Percentiles rank a stretch among this genome's conserved stretches.
These are phyloP conservation scores for Rhizodiscina lignyota DNA, from an alignment of 495 filamentous ascomycete species.

Conservation along the genomic window DNA sequence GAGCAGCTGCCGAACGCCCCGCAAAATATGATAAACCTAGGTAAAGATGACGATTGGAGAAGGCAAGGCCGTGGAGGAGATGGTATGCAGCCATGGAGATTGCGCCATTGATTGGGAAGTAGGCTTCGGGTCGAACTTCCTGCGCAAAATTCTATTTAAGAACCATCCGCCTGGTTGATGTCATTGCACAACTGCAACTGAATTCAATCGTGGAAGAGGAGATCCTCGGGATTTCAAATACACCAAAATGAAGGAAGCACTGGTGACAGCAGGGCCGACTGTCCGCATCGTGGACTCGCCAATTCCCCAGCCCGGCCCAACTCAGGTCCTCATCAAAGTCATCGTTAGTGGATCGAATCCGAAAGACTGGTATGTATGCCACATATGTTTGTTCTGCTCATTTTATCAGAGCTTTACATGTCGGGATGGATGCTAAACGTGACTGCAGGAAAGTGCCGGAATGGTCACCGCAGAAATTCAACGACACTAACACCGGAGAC, in stretches of 20 bases:
- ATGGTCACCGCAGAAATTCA: constrained; percentile 4
- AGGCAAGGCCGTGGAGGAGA: no score
- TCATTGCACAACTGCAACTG: no score
- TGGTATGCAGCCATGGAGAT: no score
- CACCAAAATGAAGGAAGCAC: constrained; percentile 49
- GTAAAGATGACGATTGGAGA: no score
- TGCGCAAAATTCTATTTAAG: not conserved
- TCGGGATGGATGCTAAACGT: not conserved
- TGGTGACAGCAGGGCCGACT: constrained; percentile 32
- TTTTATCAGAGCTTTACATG: not conserved
- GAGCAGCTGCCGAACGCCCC: no score
- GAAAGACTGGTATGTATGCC: constrained; percentile 54
- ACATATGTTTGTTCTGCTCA: no score
- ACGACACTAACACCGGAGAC: constrained; percentile 41
- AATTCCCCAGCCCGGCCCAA: constrained; percentile 40
- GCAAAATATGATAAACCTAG: no score
- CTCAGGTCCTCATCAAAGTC: constrained; percentile 56
- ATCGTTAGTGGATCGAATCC: constrained; percentile 56
- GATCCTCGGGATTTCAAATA: no score
- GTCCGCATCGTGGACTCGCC: constrained; percentile 47
- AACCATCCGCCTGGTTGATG: constrained; percentile 2
- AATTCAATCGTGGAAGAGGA: no score
- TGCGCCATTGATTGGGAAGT: no score
- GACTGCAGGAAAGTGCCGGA: constrained; percentile 20
- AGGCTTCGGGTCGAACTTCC: no score